These are phyloP conservation scores for Blastocystis hominis DNA, from an alignment of 352 stramenopile species.

Conservation along the genomic window DNA sequence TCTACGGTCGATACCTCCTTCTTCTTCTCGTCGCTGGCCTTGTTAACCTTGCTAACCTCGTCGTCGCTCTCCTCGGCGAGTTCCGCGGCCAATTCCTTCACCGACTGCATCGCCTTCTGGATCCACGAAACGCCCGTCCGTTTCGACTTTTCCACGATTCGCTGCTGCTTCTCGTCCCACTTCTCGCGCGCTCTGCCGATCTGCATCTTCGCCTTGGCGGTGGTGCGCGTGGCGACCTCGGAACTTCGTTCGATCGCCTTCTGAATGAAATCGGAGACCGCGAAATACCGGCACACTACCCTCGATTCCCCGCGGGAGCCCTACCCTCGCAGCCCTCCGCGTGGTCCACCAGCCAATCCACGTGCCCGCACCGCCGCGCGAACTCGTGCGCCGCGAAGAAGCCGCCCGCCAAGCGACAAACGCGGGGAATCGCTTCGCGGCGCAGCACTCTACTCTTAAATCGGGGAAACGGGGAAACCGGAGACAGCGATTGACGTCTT, in stretches of 20 bases:
- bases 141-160: neutral
- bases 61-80: neutral
- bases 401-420: neutral
- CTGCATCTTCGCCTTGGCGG: neutral
- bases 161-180: neutral
- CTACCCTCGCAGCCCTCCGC: neutral
- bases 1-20: neutral
- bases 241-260: neutral
- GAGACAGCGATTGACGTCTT: no score
- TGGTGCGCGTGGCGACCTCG: slow-evolving; percentile 13
- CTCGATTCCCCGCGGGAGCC: neutral
- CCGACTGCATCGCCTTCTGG: slow-evolving; percentile 11
- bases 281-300: slow-evolving; percentile 14
- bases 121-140: neutral
- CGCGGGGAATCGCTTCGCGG: neutral
- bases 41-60: neutral
- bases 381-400: slow-evolving; percentile 29
- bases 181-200: neutral
- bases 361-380: neutral
- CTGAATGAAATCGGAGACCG: neutral
- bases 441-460: neutral
- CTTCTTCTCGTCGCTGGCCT: neutral
- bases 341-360: slow-evolving; percentile 22
- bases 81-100: neutral
- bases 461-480: no score